Evolutionary conservation across 2,329 filamentous ascomycete species (phyloP), one percentile per base, ranked within the genome.

Genomic region (Cyphellophora attinorum): DNA sequence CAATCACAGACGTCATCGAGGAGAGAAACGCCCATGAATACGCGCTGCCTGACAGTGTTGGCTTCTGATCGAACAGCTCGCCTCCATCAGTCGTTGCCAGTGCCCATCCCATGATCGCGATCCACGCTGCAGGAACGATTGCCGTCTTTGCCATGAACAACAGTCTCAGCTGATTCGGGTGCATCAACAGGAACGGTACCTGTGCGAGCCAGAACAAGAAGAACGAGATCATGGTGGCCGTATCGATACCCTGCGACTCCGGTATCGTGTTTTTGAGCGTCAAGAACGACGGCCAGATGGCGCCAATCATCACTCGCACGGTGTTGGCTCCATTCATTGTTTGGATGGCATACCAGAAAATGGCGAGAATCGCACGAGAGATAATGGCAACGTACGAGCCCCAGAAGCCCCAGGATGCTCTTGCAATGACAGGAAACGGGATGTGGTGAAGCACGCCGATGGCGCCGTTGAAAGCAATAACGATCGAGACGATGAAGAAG

Each of bases 371-470:
- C 15, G 63, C 60, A 8, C 70, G 59, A 0, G 65, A 68, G 3
- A 72, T 49, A 33, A 74, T 69, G 14, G 68, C 62, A 19, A 74
- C n/a, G 21, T 25, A 25, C n/a, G 21, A 25, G 8, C 21, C 21
- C 21, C 21, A 25, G 21, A 25, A 25, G 8, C 21, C 21, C 49
- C 93, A 93, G 0, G 79, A 85, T 10, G 40, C 33, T 38, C 88
- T 70, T 44, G 70, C 73, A 18, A 81, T 78, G 27, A 94, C 83
- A 1, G 86, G 85, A 54, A 93, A 94, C 2, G 83, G 81, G 45
- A 93, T 84, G 56, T 93, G 85, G 56, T 94, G 94, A 11, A 73
- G 74, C 6, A 85, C 83, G 39, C 86, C 86, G 35, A 93, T 88
- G 29, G 85, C 77, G 45, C 84, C 85, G 4, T 82, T 91, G 45